Evolutionary conservation across 1,284 basidiomycete species (phyloP).

Genomic region (Mycosarcoma mackinlayi): DNA sequence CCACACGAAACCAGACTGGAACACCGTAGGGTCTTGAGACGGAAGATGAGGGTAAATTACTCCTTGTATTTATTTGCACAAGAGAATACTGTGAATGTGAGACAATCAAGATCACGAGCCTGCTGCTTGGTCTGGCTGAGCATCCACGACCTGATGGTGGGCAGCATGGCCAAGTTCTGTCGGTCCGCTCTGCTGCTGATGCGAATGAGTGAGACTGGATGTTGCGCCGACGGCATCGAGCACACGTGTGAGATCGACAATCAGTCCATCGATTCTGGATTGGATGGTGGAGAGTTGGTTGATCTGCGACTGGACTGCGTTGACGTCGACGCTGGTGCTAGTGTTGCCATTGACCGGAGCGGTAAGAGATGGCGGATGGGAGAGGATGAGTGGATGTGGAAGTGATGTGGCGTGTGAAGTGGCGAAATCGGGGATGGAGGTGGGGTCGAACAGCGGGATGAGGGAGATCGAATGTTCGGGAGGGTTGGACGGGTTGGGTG

Average conservation of each 20-base stretch:
- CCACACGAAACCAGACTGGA: too few relatives aligned
- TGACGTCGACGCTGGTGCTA: background rate
- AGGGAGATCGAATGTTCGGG: conserved; percentile 42
- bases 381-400: conserved; percentile 35
- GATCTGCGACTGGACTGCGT: conserved; percentile 17
- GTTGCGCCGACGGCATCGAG: conserved; percentile 9
- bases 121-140: too few relatives aligned
- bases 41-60: too few relatives aligned
- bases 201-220: background rate
- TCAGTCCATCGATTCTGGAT: conserved; percentile 21
- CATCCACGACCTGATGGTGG: too few relatives aligned
- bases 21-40: too few relatives aligned
- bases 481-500: background rate
- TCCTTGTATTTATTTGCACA: too few relatives aligned
- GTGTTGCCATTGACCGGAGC: too few relatives aligned
- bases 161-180: background rate
- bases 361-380: background rate
- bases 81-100: too few relatives aligned
- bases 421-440: conserved; percentile 53
- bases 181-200: background rate
- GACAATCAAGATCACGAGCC: background rate
- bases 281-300: conserved; percentile 12
- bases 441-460: conserved; percentile 56
- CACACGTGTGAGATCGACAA: conserved; percentile 17
- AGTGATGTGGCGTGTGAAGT: conserved; percentile 47